Percentiles rank a stretch among this genome's conserved stretches.
phyloP scores from a whole-genome alignment of 768 basidiomycete species.

The Agaricus blazei region DNA sequence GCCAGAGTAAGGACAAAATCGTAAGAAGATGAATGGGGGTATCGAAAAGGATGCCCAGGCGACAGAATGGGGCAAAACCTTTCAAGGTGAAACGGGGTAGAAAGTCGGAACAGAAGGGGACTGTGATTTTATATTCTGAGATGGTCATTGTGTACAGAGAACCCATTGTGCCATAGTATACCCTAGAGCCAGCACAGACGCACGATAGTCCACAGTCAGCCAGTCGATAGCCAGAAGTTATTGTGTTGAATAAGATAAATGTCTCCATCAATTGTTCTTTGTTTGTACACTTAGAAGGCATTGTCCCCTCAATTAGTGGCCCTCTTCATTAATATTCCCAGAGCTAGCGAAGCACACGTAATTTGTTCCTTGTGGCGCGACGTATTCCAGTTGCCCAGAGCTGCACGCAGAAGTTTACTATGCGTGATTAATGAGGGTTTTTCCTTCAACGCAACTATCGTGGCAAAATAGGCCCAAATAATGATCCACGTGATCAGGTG shows the following conservation, averaged over 20 bases:
- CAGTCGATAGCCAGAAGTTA: background rate
- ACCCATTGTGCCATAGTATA: background rate
- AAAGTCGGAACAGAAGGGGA: background rate
- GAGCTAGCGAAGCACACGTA: background rate
- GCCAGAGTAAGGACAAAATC: slow-evolving; percentile 21
- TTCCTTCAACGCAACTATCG: too few relatives aligned
- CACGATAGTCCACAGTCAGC: background rate
- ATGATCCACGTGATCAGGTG: background rate
- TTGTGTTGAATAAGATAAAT: too few relatives aligned
- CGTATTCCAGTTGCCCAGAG: too few relatives aligned
- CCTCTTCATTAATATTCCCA: background rate
- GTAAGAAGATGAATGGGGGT: slow-evolving; percentile 16
- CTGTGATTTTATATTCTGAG: background rate
- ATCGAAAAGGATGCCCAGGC: slow-evolving; percentile 17
- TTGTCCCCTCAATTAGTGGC: background rate
- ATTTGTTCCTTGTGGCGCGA: too few relatives aligned
- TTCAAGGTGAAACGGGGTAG: slow-evolving; percentile 3
- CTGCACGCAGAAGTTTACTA: too few relatives aligned
- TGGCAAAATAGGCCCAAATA: too few relatives aligned
- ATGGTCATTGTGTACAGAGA: background rate
- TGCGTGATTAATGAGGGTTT: too few relatives aligned
- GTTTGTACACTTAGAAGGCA: background rate
- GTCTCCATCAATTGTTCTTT: background rate
- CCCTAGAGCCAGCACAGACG: background rate
- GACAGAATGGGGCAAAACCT: slow-evolving; percentile 11